Evolutionary conservation across 169 alveolate genomes (phyloP).

Genomic region (Plasmodium ovale): DNA sequence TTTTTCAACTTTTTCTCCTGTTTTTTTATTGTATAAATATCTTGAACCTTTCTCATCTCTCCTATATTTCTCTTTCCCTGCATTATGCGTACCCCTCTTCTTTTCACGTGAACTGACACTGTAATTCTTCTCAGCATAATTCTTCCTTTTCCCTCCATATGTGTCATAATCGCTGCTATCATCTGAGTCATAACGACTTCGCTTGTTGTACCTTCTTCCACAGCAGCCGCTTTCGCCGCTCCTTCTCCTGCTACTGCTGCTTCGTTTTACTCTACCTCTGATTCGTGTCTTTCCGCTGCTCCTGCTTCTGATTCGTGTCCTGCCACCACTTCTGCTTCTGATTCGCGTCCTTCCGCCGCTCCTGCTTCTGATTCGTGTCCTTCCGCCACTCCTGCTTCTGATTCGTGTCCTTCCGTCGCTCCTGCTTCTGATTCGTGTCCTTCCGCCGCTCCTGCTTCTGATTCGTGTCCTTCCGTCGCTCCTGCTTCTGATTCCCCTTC

Average conservation of each 20-base stretch:
- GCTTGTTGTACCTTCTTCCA: not conserved
- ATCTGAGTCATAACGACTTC: not conserved
- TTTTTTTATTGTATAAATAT: conserved; percentile 49
- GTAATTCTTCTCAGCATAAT: not conserved
- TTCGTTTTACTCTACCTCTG: not conserved
- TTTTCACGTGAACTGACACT: conserved; percentile 4
- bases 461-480: not conserved
- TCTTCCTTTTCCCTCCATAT: not conserved
- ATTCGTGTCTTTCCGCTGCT: not conserved
- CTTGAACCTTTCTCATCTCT: conserved; percentile 8
- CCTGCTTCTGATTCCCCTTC: not conserved
- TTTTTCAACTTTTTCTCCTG: conserved; percentile 55
- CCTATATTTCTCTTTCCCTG: not conserved
- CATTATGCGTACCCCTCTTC: conserved; percentile 1
- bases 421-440: not conserved
- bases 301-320: not conserved
- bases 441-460: not conserved
- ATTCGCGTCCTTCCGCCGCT: not conserved
- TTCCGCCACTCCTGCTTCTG: not conserved
- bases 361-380: not conserved
- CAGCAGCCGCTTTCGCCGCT: not conserved
- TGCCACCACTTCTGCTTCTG: not conserved
- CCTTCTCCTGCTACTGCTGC: not conserved
- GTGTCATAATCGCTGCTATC: not conserved
- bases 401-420: not conserved